Base-by-base conservation (phyloP, 306 rosid species). In the Betula pendula region DNA sequence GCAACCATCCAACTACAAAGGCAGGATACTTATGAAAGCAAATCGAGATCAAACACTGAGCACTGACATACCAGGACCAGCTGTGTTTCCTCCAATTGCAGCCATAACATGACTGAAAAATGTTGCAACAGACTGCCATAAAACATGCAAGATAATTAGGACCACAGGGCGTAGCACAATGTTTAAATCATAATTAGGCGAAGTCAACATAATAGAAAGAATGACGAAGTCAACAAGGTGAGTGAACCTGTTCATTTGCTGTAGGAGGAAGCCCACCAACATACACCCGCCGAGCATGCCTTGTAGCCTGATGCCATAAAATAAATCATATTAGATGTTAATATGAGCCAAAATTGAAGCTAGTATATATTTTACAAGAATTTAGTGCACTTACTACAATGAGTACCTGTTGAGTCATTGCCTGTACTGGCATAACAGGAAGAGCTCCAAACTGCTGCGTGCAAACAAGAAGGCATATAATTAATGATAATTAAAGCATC, bases 221-320 rank as follows among this genome's bases (percentile, higher is more conserved):
- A 62, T 7, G 43, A 62, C 10, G 15, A 19, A 52, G 40, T 11
- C 25, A 72, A 24, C 74, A 42, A 70, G 53, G 14, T 48, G 27
- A 8, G 22, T 66, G 66, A 68, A 95, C 99, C 96, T 95, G 99
- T 75, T 95, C 99, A 65, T 95, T 95, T 60, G 99, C 99, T 25
- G 99, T 90, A 53, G 99, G 99, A 53, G 99, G 92, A 48, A 95
- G 97, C 52, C 99, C 99, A 43, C 99, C 99, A 25, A 95, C 99
- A 58, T 95, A 95, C 45, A 95, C 99, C 63, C 99, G 88, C 66
- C 99, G 96, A 22, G 99, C 99, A 89, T 95, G 97, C 60, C 99
- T 86, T 14, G 99, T 95, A 76, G 99, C 99, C 99, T 95, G 80
- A 50, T 29, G 72, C 29, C 68, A 81, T 10, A 80, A 58, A 72